Percentiles rank a stretch among this genome's conserved stretches.
Evolutionary conservation across 805 yeast species (phyloP).

Genomic region (Starmerella apicola): DNA sequence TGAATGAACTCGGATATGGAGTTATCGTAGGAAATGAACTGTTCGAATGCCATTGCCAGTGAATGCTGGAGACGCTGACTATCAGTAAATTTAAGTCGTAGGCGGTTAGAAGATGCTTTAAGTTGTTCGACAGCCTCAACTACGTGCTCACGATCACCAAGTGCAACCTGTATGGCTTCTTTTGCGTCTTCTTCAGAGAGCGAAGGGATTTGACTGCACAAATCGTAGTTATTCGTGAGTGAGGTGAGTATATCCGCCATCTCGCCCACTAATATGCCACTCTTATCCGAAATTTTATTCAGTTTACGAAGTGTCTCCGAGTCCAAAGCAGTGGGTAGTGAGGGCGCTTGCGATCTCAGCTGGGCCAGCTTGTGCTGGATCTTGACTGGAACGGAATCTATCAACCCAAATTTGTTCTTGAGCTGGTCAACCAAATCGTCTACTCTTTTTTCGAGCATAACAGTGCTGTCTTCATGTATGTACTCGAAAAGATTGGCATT

Average conservation of each 20-base stretch:
- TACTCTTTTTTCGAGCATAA: conserved; percentile 9
- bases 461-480: conserved; percentile 18
- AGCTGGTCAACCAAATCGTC: conserved; percentile 9
- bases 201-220: conserved; percentile 43
- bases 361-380: conserved; percentile 15
- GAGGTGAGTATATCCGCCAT: conserved; percentile 58
- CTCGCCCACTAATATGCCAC: conserved; percentile 43
- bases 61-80: conserved; percentile 14
- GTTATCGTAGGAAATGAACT: conserved; percentile 11
- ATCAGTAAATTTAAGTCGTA: conserved; percentile 9
- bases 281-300: conserved; percentile 11
- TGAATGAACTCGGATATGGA: conserved; percentile 18
- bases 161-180: conserved; percentile 47
- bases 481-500: conserved; percentile 13
- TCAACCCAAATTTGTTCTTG: conserved; percentile 3
- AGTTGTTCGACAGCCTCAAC: conserved; percentile 24
- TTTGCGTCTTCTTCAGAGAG: conserved; percentile 29
- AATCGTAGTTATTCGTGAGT: conserved; percentile 73
- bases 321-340: conserved; percentile 20
- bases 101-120: conserved; percentile 14
- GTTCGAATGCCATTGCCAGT: conserved; percentile 22
- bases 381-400: conserved; percentile 12
- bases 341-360: conserved; percentile 14
- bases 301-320: conserved; percentile 26
- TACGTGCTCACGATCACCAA: conserved; percentile 26